These are phyloP conservation scores for Metroxylon sagu DNA, from an alignment of 176 grass and related monocot genomes.

Conservation along the genomic window DNA sequence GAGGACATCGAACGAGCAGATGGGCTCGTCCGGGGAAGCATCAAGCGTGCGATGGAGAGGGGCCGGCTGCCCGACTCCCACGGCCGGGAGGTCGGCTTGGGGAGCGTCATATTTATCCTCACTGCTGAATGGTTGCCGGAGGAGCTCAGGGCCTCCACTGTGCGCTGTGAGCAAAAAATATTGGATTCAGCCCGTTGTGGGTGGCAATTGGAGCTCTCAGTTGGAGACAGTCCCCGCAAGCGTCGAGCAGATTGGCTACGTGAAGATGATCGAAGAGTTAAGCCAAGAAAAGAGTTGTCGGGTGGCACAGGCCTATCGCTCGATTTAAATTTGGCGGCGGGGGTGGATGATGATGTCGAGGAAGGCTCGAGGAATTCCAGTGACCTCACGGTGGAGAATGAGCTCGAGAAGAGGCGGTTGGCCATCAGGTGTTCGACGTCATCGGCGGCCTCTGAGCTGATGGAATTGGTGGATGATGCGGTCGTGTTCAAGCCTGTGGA, in stretches of 20 bases:
- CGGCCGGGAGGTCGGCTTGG: conserved; percentile 76
- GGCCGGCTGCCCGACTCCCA: conserved; percentile 77
- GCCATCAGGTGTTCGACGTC: conserved; percentile 34
- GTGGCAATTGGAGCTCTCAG: conserved; percentile 75
- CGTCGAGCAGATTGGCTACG: conserved; percentile 61
- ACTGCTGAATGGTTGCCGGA: conserved; percentile 73
- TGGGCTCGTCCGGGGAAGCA: conserved; percentile 44
- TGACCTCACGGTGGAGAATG: conserved; percentile 79
- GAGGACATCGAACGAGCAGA: conserved; percentile 75
- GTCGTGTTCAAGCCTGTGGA: conserved; percentile 73
- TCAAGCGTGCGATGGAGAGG: conserved; percentile 81
- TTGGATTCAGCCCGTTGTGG: conserved; percentile 42
- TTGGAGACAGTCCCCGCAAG: conserved; percentile 45
- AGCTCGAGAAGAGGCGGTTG: conserved; percentile 59
- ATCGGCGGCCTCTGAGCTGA: conserved; percentile 41
- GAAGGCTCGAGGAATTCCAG: conserved; percentile 86
- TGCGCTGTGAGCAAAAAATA: conserved; percentile 64
- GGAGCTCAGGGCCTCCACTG: conserved; percentile 34
- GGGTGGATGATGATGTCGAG: conserved; percentile 40
- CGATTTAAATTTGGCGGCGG: conserved; percentile 72
- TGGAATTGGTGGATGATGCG: conserved; percentile 53
- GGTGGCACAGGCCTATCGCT: conserved; percentile 46
- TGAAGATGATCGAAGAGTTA: conserved; percentile 37
- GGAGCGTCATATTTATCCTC: conserved; percentile 77
- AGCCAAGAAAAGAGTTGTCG: conserved; percentile 50